Evolutionary conservation across 352 stramenopile genomes (phyloP).

Genomic region (Thalassiosira ordinaria): DNA sequence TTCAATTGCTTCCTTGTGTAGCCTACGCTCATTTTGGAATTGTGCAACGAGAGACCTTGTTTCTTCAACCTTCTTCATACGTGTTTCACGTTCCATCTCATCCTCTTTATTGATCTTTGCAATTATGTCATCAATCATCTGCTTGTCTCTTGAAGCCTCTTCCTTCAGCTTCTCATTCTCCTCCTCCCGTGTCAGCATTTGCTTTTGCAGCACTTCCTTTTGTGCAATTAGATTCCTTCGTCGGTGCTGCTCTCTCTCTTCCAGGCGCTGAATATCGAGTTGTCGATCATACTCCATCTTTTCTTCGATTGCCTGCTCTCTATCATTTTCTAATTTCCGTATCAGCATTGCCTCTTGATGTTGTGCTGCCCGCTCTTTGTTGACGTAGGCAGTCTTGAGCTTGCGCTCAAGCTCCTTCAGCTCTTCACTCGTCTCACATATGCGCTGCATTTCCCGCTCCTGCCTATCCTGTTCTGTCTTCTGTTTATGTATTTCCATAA

Average conservation of each 20-base stretch:
- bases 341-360: conserved; percentile 90
- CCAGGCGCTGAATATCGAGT: conserved; percentile 81
- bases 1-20: conserved; percentile 86
- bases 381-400: conserved; percentile 93
- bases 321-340: conserved; percentile 82
- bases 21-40: conserved; percentile 86
- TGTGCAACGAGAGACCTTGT: conserved; percentile 68
- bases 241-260: conserved; percentile 84
- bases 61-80: conserved; percentile 82
- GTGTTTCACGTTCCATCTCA: conserved; percentile 82
- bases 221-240: conserved; percentile 85
- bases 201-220: conserved; percentile 70
- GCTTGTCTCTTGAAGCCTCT: conserved; percentile 87
- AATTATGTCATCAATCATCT: conserved; percentile 89
- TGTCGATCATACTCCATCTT: conserved; percentile 92
- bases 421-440: conserved; percentile 91
- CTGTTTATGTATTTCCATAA: conserved; percentile 80
- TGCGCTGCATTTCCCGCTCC: conserved; percentile 90
- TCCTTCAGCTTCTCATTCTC: conserved; percentile 79
- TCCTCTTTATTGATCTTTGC: conserved; percentile 90
- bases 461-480: conserved; percentile 83
- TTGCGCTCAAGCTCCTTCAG: conserved; percentile 90
- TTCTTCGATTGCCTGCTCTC: conserved; percentile 90
- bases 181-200: conserved; percentile 69
- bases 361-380: conserved; percentile 91